Conservation (phyloP, 306 rosid genomes). For the Begonia peltatifolia region DNA sequence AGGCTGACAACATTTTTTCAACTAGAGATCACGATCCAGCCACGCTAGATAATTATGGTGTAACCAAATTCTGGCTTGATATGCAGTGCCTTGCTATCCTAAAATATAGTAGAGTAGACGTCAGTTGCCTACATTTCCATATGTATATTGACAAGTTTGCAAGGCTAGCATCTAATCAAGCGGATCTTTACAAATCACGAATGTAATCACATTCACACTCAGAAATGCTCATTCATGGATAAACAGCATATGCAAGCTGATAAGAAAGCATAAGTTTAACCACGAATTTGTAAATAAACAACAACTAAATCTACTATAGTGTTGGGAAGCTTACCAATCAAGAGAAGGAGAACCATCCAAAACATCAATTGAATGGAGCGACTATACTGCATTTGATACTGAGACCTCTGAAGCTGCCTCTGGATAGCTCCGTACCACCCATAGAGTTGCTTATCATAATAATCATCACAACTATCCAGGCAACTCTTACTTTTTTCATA, state of each 20-base stretch:
- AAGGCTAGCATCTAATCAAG: not conserved
- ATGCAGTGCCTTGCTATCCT: not conserved
- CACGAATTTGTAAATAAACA: conserved; percentile 2
- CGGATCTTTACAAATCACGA: not conserved
- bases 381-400: conserved; percentile 75
- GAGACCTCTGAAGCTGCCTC: conserved; percentile 84
- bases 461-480: conserved; percentile 50
- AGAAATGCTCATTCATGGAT: not conserved
- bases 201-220: not conserved
- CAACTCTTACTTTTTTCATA: conserved; percentile 55
- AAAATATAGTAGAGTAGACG: no score
- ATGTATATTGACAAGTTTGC: not conserved
- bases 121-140: not conserved
- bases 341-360: conserved; percentile 51
- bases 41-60: no score
- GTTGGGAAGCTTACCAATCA: conserved; percentile 47
- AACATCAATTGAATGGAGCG: conserved; percentile 45
- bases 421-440: conserved; percentile 90
- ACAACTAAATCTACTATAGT: not conserved
- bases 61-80: not conserved
- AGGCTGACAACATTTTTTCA: no score
- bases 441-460: conserved; percentile 59
- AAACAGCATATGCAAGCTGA: not conserved
- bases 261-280: not conserved
- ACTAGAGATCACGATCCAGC: no score